Evolutionary conservation across 176 grass and related monocot species (phyloP).

Genomic region (Bolboschoenus planiculmis): DNA sequence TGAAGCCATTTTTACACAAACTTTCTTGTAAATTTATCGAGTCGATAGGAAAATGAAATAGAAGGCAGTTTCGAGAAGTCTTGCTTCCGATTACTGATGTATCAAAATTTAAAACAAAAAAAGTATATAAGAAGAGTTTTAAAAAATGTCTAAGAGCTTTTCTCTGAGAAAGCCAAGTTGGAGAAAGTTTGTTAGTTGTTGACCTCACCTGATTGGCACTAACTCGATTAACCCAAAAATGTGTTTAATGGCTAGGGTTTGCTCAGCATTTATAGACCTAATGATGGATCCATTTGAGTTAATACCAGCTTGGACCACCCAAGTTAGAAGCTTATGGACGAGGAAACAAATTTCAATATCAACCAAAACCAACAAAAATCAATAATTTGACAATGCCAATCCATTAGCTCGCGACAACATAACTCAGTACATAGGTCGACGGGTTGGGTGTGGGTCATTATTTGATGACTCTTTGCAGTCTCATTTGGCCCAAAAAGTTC

Average conservation of each 20-base stretch:
- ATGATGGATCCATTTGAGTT: not conserved
- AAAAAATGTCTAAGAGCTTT: not conserved
- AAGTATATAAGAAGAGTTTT: not conserved
- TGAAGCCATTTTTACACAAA: constrained; percentile 71
- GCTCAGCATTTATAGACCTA: not conserved
- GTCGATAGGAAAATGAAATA: constrained; percentile 65
- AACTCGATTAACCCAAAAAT: not conserved
- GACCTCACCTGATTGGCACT: not conserved
- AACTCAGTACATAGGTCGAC: not conserved
- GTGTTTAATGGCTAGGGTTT: not conserved
- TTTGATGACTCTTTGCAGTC: not conserved
- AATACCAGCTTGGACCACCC: not conserved
- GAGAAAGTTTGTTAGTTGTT: constrained; percentile 8
- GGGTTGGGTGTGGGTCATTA: not conserved
- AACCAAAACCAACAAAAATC: not conserved
- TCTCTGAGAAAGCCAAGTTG: not conserved
- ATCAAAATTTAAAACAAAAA: constrained; percentile 12
- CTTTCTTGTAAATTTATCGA: constrained; percentile 47
- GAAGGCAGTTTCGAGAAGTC: constrained; percentile 51
- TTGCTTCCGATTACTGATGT: constrained; percentile 66
- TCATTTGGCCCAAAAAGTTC: not conserved
- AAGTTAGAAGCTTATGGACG: not conserved
- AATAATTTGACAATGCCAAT: not conserved
- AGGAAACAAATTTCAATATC: not conserved
- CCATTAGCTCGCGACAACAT: not conserved